Evolutionary conservation across 805 yeast genomes (phyloP).

Genomic region (Jamesozyma piceae): DNA sequence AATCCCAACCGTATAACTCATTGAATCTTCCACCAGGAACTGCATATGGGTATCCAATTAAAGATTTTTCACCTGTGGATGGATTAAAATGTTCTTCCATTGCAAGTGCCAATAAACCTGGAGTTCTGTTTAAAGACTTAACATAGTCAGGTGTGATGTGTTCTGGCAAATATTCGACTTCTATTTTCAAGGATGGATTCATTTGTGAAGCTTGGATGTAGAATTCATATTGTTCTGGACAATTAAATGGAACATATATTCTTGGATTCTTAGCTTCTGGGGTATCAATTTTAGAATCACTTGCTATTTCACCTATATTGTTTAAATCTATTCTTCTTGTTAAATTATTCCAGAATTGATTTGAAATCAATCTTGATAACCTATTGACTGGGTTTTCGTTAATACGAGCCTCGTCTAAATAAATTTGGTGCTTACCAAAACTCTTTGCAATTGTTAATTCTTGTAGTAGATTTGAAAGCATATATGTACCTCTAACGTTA

Average conservation of each 20-base stretch:
- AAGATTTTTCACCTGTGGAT: slow-evolving; percentile 37
- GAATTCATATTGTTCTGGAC: slow-evolving; percentile 65
- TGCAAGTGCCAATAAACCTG: slow-evolving; percentile 81
- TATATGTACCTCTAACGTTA: slow-evolving; percentile 79
- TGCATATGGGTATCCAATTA: slow-evolving; percentile 72
- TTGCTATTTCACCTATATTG: slow-evolving; percentile 60
- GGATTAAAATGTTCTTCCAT: slow-evolving; percentile 48
- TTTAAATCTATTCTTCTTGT: slow-evolving; percentile 61
- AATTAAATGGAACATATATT: slow-evolving; percentile 63
- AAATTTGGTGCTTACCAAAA: slow-evolving; percentile 67
- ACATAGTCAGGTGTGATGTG: slow-evolving; percentile 70
- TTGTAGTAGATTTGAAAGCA: slow-evolving; percentile 77
- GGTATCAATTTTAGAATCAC: slow-evolving; percentile 65
- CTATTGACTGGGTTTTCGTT: slow-evolving; percentile 83
- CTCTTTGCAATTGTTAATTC: slow-evolving; percentile 81
- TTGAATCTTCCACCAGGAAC: slow-evolving; percentile 98
- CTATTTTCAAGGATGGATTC: slow-evolving; percentile 49
- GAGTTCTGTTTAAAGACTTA: slow-evolving; percentile 64
- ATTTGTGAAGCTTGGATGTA: slow-evolving; percentile 44
- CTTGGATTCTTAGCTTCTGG: slow-evolving; percentile 58
- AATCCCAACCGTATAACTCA: slow-evolving; percentile 97
- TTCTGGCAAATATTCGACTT: slow-evolving; percentile 70
- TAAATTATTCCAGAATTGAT: slow-evolving; percentile 71
- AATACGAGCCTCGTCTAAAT: slow-evolving; percentile 72
- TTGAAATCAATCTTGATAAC: slow-evolving; percentile 59